Percentiles rank a stretch among this genome's conserved stretches.
Evolutionary conservation across 2,329 filamentous ascomycete species (phyloP).

Genomic region (Cordyceps cateniannulata): DNA sequence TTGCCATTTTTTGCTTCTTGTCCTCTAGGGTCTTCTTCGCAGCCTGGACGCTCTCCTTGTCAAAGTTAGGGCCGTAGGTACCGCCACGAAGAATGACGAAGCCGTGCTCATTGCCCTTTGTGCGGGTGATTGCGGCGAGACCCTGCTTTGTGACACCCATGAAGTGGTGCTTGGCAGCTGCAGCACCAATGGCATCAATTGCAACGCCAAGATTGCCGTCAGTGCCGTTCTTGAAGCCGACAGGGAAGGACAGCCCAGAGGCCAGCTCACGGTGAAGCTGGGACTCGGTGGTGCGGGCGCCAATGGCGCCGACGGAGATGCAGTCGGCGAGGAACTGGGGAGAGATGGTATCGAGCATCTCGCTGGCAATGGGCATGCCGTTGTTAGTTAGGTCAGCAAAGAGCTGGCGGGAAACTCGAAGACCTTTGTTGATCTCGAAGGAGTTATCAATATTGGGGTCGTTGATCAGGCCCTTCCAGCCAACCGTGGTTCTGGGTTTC

Average conservation of each 20-base stretch:
- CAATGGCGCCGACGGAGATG: conserved; percentile 91
- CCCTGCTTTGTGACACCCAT: conserved; percentile 98
- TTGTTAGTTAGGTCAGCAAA: conserved; percentile 82
- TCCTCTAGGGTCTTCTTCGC: conserved; percentile 72
- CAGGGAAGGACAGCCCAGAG: conserved; percentile 90
- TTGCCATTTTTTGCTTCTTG: conserved; percentile 78
- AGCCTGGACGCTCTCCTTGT: conserved; percentile 72
- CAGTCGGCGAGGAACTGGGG: conserved; percentile 96
- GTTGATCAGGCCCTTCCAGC: conserved; percentile 99
- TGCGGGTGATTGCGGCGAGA: conserved; percentile 88
- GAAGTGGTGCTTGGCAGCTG: conserved; percentile 86
- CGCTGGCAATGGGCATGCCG: conserved; percentile 91
- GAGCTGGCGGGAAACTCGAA: conserved; percentile 84
- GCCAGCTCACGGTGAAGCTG: conserved; percentile 95
- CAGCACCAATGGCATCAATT: conserved; percentile 90
- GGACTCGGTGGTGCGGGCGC: conserved; percentile 91
- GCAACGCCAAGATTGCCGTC: conserved; percentile 87
- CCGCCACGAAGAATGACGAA: conserved; percentile 95
- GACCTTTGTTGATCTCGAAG: conserved; percentile 98
- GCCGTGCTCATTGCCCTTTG: conserved; percentile 89
- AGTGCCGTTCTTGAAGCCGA: conserved; percentile 99
- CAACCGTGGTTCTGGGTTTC: conserved; percentile 95
- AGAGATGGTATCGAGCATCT: conserved; percentile 98
- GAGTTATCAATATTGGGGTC: conserved; percentile 96
- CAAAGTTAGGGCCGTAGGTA: conserved; percentile 87